Base-by-base conservation (phyloP, 495 filamentous ascomycete species). In the Xylaria grammica region DNA sequence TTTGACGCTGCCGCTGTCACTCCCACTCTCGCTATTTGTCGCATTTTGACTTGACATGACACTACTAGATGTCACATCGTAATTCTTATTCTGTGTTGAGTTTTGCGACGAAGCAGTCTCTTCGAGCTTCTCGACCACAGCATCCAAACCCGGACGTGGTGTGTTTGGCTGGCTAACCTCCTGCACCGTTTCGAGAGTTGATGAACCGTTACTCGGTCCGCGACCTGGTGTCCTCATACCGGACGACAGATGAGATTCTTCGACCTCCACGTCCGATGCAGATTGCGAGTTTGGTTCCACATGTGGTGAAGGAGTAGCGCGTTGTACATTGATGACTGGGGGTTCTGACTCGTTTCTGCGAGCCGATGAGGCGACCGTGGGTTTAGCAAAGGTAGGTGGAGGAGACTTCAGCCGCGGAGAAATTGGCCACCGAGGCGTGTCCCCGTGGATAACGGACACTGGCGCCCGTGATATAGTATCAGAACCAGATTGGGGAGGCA, bases 171-270 rank as follows among this genome's bases (percentile, higher is more conserved):
- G 84, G 76, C 92, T 96, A 51, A 88, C 87, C 79, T 99, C 95
- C 73, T 97, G 90, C 30, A 99, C 95, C 0, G 95, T 99, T 76
- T 96, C 95, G 56, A 99, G 79, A 45, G 86, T 86, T 19, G 91
- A 87, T 22, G 84, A 83, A 65, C 83, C 85, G 56, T 87, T 89
- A 69, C 86, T 89, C 49, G 79, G 79, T 26, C 85, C 88, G 72
- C 93, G 87, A 53, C 81, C 85, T 19, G 88, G 86, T 40, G 87
- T 89, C 70, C 81, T 80, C 77, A 88, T 86, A 52, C 86, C 87
- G 19, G 84, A 75, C 48, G 78, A 74, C 15, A 81, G 65, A 50
- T 78, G 66, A 51, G 70, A 70, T 34, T 89, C 89, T 65, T 91
- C 86, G 65, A 74, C 70, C 55, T 86, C 85, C 58, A 74, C 77